Base-by-base conservation (phyloP, 768 basidiomycete species). In the Hygrophorus pudorinus region DNA sequence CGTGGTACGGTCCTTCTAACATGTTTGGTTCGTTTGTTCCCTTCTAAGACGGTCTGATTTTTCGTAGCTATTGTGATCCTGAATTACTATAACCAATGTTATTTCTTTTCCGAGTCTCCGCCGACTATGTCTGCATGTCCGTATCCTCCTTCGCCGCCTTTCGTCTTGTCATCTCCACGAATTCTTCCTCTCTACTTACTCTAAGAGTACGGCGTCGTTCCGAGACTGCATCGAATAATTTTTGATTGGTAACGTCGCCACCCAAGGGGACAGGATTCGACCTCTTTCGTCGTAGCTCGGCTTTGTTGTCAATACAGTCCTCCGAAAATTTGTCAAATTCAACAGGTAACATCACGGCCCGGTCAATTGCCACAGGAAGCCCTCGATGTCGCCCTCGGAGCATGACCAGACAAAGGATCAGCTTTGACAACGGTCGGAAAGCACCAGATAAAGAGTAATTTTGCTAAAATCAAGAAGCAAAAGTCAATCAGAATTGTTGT, bases 331-430 rank as follows among this genome's bases (percentile, higher is more conserved):
- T 32, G 13, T 68, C 53, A 47, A 75, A 75, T 46, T 88, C 87
- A 29, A 66, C 67, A 0, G 88, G 90, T 13, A 92, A 70, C 57
- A 93, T 71, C 41, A 93, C 75, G 0, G 91, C 87, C 42, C 91
- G 78, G 61, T 91, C 88, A 38, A 92, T 89, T 7, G 87, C 89
- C 16, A 86, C 81, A 0, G 88, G 88, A 5, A 91, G 65, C 30
- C 89, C 88, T 38, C 92, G 81, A 60, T 97, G 92, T 10, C 90
- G 76, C 6, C 92, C 91, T 46, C 96, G 85, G 48, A 99, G 73
- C 89, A 98, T 98, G 52, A 98, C 90, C 8, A 76, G 60, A 56
- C 79, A 81, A 20, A 97, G 53, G 45, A 98, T 79, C 29, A 98
- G 72, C 61, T 98, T 98, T 0, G 91, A 92, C 4, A 96, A 62